Percentiles rank a stretch among this genome's conserved stretches.
phyloP scores from a whole-genome alignment of 2,329 filamentous ascomycete genomes.

The Ascosphaera apis region DNA sequence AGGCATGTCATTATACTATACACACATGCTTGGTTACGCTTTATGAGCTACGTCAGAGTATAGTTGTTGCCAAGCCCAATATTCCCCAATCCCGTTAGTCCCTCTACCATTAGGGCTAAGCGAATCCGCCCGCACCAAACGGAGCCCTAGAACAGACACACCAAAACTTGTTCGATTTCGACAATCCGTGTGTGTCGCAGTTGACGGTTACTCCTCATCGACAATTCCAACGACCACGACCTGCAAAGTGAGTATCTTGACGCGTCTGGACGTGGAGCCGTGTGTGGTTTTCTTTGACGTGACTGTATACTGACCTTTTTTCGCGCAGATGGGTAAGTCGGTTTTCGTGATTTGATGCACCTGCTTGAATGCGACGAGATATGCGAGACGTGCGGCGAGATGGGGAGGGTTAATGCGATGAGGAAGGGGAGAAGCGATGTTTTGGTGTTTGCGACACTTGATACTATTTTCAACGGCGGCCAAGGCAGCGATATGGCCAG shows the following conservation, averaged over 20 bases:
- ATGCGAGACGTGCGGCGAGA: no score
- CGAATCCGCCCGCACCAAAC: conserved; percentile 18
- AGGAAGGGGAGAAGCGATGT: not conserved
- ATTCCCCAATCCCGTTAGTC: no score
- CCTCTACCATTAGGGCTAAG: conserved; percentile 12
- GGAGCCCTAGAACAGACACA: conserved; percentile 23
- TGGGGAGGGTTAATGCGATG: not conserved
- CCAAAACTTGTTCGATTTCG: conserved; percentile 18
- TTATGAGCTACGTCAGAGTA: no score
- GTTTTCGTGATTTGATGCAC: not conserved
- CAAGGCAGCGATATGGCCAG: no score
- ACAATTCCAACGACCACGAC: conserved; percentile 27
- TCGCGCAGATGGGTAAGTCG: conserved; percentile 39
- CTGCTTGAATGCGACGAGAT: not conserved
- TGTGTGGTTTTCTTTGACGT: conserved; percentile 6
- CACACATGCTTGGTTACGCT: no score
- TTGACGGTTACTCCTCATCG: conserved; percentile 16
- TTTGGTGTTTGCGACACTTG: conserved; percentile 3
- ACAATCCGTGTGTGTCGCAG: conserved; percentile 6
- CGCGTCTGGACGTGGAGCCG: no score
- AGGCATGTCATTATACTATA: no score
- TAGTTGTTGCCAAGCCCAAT: no score
- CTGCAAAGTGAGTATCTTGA: conserved; percentile 26
- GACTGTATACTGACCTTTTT: conserved; percentile 10
- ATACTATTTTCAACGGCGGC: conserved; percentile 4